A percentile compares a stretch with the other conserved stretches of the same genome.
Conservation (phyloP, 1,284 basidiomycete genomes). For the Chondrostereum purpureum region DNA sequence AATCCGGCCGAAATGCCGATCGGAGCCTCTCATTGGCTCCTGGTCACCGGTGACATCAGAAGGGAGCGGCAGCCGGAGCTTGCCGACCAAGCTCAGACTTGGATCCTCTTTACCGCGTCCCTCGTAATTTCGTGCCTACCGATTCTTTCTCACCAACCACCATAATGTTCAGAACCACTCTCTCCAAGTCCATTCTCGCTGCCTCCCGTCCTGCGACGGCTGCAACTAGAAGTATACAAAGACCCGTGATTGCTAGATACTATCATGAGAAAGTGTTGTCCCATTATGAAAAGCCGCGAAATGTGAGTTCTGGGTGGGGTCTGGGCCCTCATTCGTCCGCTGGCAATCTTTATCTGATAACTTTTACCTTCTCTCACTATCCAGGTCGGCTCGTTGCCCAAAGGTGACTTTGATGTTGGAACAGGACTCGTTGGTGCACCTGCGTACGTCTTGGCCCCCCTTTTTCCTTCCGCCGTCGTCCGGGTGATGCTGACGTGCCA, state of each 20-base stretch:
- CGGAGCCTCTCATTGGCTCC: no score
- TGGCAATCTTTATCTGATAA: slow-evolving; percentile 63
- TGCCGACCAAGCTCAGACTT: neutral
- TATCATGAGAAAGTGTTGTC: slow-evolving; percentile 95
- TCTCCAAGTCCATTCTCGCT: slow-evolving; percentile 45
- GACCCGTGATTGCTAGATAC: slow-evolving; percentile 50
- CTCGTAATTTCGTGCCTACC: slow-evolving; percentile 11
- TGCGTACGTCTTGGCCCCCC: slow-evolving; percentile 61
- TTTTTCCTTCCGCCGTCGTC: slow-evolving; percentile 12
- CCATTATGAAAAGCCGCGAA: slow-evolving; percentile 92
- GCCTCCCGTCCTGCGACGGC: slow-evolving; percentile 37
- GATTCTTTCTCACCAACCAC: slow-evolving; percentile 21
- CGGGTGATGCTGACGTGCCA: no score
- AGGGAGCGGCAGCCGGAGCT: no score
- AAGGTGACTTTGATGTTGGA: slow-evolving; percentile 87
- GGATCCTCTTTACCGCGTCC: neutral
- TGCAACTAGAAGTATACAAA: slow-evolving; percentile 30
- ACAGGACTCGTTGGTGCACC: slow-evolving; percentile 98
- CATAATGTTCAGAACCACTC: slow-evolving; percentile 64
- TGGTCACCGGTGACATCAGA: neutral
- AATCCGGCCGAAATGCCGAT: no score
- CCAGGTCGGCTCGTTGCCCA: slow-evolving; percentile 92
- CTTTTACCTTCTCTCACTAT: no score
- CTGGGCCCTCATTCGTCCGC: neutral
- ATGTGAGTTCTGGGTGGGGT: slow-evolving; percentile 52